phyloP scores from a whole-genome alignment of 2,329 filamentous ascomycete species.

The Aspergillus sp. region DNA sequence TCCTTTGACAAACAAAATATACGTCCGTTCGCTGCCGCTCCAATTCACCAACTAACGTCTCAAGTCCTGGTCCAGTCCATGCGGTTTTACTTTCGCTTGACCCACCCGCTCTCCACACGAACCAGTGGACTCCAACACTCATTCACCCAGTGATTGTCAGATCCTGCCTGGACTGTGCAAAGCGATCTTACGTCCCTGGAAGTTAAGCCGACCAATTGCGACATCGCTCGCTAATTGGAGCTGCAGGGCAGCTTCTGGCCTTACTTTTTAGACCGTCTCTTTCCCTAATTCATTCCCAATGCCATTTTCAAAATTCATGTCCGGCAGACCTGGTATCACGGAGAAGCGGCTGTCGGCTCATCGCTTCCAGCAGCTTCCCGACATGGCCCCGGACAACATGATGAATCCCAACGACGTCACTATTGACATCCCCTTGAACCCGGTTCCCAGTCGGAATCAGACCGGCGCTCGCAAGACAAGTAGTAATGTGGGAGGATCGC shows the following conservation, averaged over 20 bases:
- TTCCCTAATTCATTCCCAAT: neutral
- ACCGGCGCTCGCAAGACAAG: slow-evolving; percentile 46
- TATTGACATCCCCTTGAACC: slow-evolving; percentile 63
- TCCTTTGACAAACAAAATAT: neutral
- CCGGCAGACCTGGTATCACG: slow-evolving; percentile 36
- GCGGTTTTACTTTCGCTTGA: slow-evolving; percentile 2
- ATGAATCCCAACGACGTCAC: slow-evolving; percentile 55
- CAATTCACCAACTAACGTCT: neutral
- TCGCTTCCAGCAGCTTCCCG: slow-evolving; percentile 47
- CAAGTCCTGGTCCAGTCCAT: neutral
- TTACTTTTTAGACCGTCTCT: neutral
- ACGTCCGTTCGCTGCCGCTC: neutral
- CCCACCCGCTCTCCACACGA: slow-evolving; percentile 9
- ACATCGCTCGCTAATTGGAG: slow-evolving; percentile 1
- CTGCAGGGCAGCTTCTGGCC: slow-evolving; percentile 6
- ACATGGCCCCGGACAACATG: slow-evolving; percentile 42
- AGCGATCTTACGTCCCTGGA: neutral
- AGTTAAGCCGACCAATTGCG: slow-evolving; percentile 5
- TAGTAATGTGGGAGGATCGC: slow-evolving; percentile 33
- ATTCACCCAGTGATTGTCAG: neutral
- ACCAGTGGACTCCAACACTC: slow-evolving; percentile 6
- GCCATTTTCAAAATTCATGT: slow-evolving; percentile 27
- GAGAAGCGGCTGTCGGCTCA: slow-evolving; percentile 48
- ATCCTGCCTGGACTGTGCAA: slow-evolving; percentile 8
- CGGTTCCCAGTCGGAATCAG: slow-evolving; percentile 53